phyloP scores from a whole-genome alignment of 495 filamentous ascomycete species.

The Xylaria telfairii region DNA sequence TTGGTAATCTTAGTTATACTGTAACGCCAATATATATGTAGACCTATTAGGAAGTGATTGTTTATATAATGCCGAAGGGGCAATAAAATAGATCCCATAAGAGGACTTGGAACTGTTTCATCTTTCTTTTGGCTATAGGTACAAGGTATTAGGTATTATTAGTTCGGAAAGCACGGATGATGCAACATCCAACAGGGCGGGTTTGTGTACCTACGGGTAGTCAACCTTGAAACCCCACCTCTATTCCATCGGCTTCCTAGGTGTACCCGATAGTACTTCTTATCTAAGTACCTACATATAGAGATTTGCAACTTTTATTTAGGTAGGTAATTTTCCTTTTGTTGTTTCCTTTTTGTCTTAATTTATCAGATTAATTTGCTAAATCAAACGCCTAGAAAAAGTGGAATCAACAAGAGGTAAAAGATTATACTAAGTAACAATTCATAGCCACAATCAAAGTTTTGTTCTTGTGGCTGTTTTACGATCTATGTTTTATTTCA shows the following conservation, averaged over 20 bases:
- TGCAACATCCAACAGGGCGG: constrained; percentile 3
- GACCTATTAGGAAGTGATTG: not conserved
- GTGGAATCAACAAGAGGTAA: not conserved
- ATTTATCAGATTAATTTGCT: not conserved
- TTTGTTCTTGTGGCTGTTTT: not conserved
- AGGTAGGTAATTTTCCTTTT: not conserved
- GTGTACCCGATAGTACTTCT: not conserved
- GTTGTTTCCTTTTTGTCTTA: not conserved
- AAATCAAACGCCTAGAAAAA: not conserved
- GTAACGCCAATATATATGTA: not conserved
- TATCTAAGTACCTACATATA: constrained; percentile 11
- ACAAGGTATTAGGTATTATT: not conserved
- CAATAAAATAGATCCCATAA: not conserved
- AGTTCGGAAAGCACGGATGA: constrained; percentile 5
- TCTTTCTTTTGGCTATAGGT: not conserved
- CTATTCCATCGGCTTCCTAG: not conserved
- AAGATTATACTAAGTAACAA: not conserved
- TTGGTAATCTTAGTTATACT: not conserved
- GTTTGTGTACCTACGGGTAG: not conserved
- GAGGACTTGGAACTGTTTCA: not conserved
- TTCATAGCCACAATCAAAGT: not conserved
- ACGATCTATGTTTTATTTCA: not conserved
- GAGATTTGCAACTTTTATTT: not conserved
- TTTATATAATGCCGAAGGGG: not conserved
- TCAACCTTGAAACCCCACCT: no score